Evolutionary conservation across 495 filamentous ascomycete species (phyloP).

Genomic region (Neurospora sp.): DNA sequence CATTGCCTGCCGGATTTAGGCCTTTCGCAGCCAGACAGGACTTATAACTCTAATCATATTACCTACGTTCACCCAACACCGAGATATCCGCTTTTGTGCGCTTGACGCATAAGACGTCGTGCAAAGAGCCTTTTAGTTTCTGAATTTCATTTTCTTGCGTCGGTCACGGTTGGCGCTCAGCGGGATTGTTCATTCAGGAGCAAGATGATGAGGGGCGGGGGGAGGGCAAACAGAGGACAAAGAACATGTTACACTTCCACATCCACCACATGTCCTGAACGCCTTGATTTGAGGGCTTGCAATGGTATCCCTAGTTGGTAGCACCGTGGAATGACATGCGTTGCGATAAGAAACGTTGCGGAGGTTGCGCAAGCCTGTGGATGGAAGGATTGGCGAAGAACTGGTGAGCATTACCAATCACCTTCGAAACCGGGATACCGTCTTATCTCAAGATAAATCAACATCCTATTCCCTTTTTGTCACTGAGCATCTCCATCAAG

Average conservation of each 20-base stretch:
- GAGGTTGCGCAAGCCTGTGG: background rate
- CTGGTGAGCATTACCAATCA: slow-evolving; percentile 1
- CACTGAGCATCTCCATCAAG: background rate
- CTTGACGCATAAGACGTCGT: slow-evolving; percentile 10
- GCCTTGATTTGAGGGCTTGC: background rate
- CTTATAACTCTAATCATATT: background rate
- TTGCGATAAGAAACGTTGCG: slow-evolving; percentile 1
- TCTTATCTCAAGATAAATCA: slow-evolving; percentile 7
- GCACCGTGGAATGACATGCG: slow-evolving; percentile 2
- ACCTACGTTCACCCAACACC: background rate
- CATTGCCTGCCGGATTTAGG: background rate
- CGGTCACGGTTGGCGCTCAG: background rate
- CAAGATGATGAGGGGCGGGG: background rate
- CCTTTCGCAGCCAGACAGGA: background rate
- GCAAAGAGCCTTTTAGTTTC: slow-evolving; percentile 15
- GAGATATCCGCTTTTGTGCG: slow-evolving; percentile 20
- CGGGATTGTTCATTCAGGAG: background rate
- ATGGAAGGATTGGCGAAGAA: background rate
- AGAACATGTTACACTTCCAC: background rate
- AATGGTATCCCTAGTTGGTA: background rate
- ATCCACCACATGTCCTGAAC: background rate
- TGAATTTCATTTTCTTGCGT: slow-evolving; percentile 18
- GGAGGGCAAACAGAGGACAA: background rate
- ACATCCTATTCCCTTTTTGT: background rate
- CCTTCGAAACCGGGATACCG: background rate